These are phyloP conservation scores for Grosmannia serpens DNA, from an alignment of 2,329 filamentous ascomycete genomes.

Conservation along the genomic window DNA sequence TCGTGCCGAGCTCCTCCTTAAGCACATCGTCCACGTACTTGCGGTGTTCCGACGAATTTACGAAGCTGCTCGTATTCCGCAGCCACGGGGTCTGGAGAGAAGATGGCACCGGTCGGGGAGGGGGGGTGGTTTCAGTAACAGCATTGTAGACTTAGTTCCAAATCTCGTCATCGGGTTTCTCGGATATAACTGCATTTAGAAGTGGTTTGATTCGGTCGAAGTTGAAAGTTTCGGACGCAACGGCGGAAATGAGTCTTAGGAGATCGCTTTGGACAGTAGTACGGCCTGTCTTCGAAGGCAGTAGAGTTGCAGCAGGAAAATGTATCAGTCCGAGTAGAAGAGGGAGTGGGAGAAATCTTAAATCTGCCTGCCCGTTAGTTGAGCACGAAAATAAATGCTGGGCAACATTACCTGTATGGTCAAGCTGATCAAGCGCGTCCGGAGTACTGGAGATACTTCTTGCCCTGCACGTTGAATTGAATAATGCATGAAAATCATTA, in stretches of 20 bases:
- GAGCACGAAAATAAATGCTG: background rate
- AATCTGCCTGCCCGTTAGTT: background rate
- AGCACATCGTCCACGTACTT: too few species aligned
- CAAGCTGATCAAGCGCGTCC: background rate
- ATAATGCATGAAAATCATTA: background rate
- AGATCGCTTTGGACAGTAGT: background rate
- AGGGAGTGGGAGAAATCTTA: background rate
- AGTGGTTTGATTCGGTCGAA: slow-evolving; percentile 19
- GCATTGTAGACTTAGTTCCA: slow-evolving; percentile 25
- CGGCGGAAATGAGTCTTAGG: background rate
- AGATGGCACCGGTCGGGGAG: slow-evolving; percentile 11
- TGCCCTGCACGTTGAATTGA: background rate
- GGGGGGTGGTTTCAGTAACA: slow-evolving; percentile 22
- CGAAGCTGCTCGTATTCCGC: slow-evolving; percentile 20
- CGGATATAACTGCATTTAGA: slow-evolving; percentile 17
- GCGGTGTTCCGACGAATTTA: slow-evolving; percentile 24
- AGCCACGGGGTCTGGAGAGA: slow-evolving; percentile 21
- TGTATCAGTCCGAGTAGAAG: background rate
- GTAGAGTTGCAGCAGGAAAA: background rate
- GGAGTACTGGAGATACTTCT: background rate
- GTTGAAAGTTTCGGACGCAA: slow-evolving; percentile 13
- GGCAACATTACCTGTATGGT: background rate
- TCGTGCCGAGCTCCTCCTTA: too few species aligned
- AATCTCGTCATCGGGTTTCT: slow-evolving; percentile 19
- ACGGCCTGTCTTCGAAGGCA: background rate